Evolutionary conservation across 2,329 filamentous ascomycete genomes (phyloP).

Genomic region (Rhytidhysteron rufulum): DNA sequence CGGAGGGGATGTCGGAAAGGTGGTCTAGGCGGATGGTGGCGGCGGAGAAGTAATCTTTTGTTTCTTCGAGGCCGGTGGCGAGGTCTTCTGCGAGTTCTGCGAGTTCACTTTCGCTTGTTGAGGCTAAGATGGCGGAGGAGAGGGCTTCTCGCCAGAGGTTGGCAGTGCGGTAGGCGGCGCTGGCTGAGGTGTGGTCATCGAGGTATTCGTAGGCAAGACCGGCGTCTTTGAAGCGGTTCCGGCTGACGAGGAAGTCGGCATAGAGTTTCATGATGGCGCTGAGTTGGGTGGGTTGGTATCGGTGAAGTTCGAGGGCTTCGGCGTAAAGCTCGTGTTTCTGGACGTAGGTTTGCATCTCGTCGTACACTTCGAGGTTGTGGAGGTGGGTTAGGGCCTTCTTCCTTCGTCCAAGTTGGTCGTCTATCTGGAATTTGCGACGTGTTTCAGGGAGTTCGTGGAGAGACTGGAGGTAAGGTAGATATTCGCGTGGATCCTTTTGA

Average conservation of each 20-base stretch:
- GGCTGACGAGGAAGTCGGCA: constrained; percentile 69
- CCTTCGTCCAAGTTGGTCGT: constrained; percentile 76
- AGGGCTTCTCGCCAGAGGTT: constrained; percentile 91
- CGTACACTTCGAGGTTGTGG: constrained; percentile 67
- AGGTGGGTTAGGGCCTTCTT: constrained; percentile 76
- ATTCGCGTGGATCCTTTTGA: constrained; percentile 92
- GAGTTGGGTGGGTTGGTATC: constrained; percentile 69
- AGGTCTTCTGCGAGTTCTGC: constrained; percentile 67
- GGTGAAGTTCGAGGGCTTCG: constrained; percentile 73
- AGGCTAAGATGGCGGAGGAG: constrained; percentile 66
- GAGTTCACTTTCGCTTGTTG: constrained; percentile 57
- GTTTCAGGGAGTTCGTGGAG: constrained; percentile 70
- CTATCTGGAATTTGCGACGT: constrained; percentile 77
- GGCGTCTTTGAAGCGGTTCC: constrained; percentile 78
- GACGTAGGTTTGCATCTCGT: constrained; percentile 74
- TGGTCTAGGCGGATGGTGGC: constrained; percentile 80
- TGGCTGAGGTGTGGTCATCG: constrained; percentile 67
- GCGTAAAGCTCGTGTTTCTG: constrained; percentile 77
- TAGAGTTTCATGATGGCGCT: constrained; percentile 71
- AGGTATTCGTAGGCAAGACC: constrained; percentile 88
- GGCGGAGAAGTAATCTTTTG: constrained; percentile 77
- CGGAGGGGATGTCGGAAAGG: constrained; percentile 65
- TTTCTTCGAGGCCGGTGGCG: constrained; percentile 74
- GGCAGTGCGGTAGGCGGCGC: constrained; percentile 76
- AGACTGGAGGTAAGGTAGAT: constrained; percentile 87